Evolutionary conservation across 78 protist species (phyloP).

Genomic region (Isochrysis galbana): DNA sequence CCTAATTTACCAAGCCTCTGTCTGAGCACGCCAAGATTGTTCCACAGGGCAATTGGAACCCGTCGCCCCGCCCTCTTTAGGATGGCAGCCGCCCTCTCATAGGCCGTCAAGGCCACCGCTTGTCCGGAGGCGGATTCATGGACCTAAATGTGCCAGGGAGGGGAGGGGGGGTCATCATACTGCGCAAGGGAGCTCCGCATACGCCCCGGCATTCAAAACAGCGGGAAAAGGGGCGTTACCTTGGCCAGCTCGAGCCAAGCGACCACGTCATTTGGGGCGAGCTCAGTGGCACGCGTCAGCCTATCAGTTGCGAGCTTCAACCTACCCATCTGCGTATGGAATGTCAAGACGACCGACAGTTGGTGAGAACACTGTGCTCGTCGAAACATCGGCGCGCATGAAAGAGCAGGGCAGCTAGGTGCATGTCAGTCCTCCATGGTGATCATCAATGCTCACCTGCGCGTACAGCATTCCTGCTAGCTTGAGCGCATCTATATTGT

Average conservation of each 20-base stretch:
- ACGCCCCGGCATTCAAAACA: too few relatives aligned
- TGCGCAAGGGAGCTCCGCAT: too few relatives aligned
- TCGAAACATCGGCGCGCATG: too few relatives aligned
- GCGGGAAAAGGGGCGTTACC: too few relatives aligned
- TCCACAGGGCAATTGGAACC: conserved; percentile 26
- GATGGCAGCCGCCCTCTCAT: not conserved
- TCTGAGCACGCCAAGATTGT: conserved; percentile 17
- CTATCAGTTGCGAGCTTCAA: not conserved
- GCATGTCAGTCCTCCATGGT: too few relatives aligned
- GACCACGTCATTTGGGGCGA: not conserved
- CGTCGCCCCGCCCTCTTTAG: not conserved
- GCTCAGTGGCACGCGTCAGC: not conserved
- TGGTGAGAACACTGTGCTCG: too few relatives aligned
- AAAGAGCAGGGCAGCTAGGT: too few relatives aligned
- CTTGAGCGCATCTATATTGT: not conserved
- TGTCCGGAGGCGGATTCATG: not conserved
- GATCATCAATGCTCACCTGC: too few relatives aligned
- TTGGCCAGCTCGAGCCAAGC: conserved; percentile 4
- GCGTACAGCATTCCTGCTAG: not conserved
- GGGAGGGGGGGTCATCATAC: too few relatives aligned
- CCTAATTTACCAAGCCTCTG: conserved; percentile 5
- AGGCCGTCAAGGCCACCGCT: not conserved
- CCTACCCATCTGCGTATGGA: not conserved
- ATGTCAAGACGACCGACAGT: too few relatives aligned
- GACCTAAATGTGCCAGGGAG: too few relatives aligned